These are phyloP conservation scores for Boletus tomentosulus DNA, from an alignment of 768 basidiomycete genomes.

Conservation along the genomic window DNA sequence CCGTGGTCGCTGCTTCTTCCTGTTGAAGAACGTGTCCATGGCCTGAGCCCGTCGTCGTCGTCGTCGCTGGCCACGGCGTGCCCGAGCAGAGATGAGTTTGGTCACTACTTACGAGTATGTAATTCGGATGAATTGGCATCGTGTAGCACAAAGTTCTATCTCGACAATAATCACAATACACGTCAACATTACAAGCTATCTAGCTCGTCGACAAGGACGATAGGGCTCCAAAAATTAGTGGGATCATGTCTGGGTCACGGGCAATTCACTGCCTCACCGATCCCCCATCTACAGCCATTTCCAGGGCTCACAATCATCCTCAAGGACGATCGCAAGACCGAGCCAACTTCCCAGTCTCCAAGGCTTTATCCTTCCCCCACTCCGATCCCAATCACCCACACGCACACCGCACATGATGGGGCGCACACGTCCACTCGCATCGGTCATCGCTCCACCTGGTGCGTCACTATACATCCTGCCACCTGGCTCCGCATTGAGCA, in stretches of 20 bases:
- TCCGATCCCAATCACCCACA: constrained; percentile 21
- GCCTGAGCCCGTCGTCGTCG: constrained; percentile 7
- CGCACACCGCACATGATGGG: constrained; percentile 23
- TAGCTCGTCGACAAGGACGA: constrained; percentile 26
- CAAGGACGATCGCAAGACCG: constrained; percentile 13
- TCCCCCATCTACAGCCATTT: constrained; percentile 17
- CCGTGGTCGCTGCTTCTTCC: constrained; percentile 55
- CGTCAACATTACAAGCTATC: constrained; percentile 16
- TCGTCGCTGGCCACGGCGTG: constrained; percentile 10
- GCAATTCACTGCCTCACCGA: constrained; percentile 27
- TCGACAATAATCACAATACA: constrained; percentile 17
- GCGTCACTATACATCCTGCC: constrained; percentile 20
- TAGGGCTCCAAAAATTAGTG: constrained; percentile 26
- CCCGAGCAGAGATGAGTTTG: not conserved
- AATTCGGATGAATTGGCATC: constrained; percentile 5
- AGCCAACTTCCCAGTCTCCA: constrained; percentile 38
- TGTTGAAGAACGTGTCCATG: constrained; percentile 68
- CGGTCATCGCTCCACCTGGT: constrained; percentile 35
- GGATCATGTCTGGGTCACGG: constrained; percentile 25
- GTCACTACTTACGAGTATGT: not conserved
- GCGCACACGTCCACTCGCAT: constrained; percentile 31
- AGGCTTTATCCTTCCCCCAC: constrained; percentile 39
- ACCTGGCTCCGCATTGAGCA: constrained; percentile 23
- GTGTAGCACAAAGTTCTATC: not conserved
- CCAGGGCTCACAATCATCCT: constrained; percentile 16